phyloP scores from a whole-genome alignment of 805 yeast genomes.

The Yamadazyma philogaea region DNA sequence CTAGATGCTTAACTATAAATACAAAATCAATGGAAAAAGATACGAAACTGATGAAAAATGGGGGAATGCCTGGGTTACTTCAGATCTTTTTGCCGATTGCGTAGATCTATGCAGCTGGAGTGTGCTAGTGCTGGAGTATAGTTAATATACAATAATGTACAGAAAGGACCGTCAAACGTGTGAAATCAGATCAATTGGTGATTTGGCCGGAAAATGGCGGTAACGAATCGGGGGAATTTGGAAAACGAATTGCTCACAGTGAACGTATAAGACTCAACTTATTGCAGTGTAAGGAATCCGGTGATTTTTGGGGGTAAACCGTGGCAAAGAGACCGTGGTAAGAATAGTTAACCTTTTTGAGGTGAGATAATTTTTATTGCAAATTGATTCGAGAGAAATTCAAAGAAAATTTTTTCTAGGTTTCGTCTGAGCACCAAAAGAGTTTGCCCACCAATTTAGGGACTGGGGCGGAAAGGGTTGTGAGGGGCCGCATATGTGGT shows the following conservation, averaged over 20 bases:
- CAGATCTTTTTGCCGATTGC: background rate
- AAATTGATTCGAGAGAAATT: constrained; percentile 10
- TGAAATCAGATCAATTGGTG: background rate
- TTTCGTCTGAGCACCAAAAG: constrained; percentile 10
- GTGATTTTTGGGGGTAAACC: background rate
- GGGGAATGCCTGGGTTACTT: background rate
- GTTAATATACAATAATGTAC: constrained; percentile 11
- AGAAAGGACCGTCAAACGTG: background rate
- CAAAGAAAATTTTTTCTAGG: constrained; percentile 6
- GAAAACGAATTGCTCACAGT: background rate
- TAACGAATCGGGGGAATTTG: background rate
- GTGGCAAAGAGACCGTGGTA: background rate
- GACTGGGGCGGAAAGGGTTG: background rate
- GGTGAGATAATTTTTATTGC: background rate
- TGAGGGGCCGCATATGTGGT: background rate
- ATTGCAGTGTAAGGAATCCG: background rate
- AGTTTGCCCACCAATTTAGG: constrained; percentile 3
- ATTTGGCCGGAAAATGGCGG: background rate
- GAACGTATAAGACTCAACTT: background rate
- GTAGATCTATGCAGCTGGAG: background rate
- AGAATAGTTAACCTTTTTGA: background rate
- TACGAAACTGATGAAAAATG: background rate
- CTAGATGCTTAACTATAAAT: background rate
- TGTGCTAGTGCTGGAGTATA: background rate
- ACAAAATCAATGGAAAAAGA: background rate